Base-by-base conservation (phyloP, 768 basidiomycete genomes). In the Daedaleopsis sinensis region DNA sequence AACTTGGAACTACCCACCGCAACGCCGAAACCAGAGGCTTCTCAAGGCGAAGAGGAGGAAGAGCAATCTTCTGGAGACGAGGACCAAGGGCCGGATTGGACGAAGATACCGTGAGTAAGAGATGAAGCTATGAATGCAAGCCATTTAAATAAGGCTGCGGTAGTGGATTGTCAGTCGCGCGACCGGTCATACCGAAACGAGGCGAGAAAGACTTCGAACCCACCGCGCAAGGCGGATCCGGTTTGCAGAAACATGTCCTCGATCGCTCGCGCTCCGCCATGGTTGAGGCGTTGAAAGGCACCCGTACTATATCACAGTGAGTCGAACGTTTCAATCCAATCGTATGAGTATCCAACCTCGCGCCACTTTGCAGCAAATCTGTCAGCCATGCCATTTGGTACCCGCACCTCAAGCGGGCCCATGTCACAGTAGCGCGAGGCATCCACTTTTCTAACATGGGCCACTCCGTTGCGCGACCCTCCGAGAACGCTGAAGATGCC, bases 161-260 rank as follows among this genome's bases (percentile, higher is more conserved):
- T 27, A 58, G 56, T 37, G 59, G 50, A 48, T 65, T 55, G 21
- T 59, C 67, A 11, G 67, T 67, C 16, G 68, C 74, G 5, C 83
- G 88, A 43, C 91, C 90, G 2, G 79, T 91, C 7, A 96, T 99
- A 53, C 97, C 97, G 7, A 96, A 93, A 73, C 85, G 97, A 27
- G 97, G 97, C 1, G 97, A 98, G 75, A 98, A 99, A 72, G 96
- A 98, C 65, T 98, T 94, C 66, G 96, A 98, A 72, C 97, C 97
- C 1, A 79, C 80, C 66, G 69, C 77, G 54, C 78, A 80, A 21
- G 79, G 78, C 10, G 91, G 89, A 7, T 89, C 92, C 12, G 85
- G 84, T 13, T 77, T 93, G 13, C 97, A 98, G 70, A 75, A 86
- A 27, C 89, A 93, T 75, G 84, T 93, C 61, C 82, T 98, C 21